Evolutionary conservation across 495 filamentous ascomycete genomes (phyloP), one percentile per base, ranked within the genome.

Genomic region (Penicillium simplicissimum): DNA sequence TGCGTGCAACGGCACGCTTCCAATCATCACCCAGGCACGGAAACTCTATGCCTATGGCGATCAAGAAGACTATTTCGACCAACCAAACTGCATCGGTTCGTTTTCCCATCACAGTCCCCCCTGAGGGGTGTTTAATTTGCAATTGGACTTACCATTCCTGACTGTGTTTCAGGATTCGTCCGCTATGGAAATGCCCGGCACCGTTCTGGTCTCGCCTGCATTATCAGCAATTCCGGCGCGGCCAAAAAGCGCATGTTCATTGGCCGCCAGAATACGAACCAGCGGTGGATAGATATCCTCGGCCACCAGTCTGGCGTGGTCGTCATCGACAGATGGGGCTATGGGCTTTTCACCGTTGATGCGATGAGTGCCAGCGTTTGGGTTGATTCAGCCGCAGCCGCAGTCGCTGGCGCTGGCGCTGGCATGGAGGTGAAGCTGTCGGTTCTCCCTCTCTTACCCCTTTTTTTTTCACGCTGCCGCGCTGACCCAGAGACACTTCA

Each of bases 1-100:
- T 4, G 81, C 86, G 10, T 89, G 86, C 66, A 78, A 81, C 55
- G 82, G 81, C 34, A 77, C 79, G 19, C 79, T 92, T 0, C 82
- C 88, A 7, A 76, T 82, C n/a, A 69, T 92, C 11, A 80, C 79
- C 15, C 78, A 87, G 23, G 87, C 85, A 7, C 79, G 89, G 7
- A 90, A 88, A 68, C 74, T 88, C 1, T 92, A 90, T 63, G 82
- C 86, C 1, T 89, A 90, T 67, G 89, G 89, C 11, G 69, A 78
- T 33, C 89, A 91, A 63, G 74, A 79, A 17, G 86, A 91, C 62
- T 92, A 90, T 69, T 89, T 88, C 61, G 83, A 90, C 71, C 78
- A 80, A 43, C 66, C 74, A 25, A 86, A 85, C 36, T 92, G 88
- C 69, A 82, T 92, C 59, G 89, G 88, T 66, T 21, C 11, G 70